These are phyloP conservation scores for Candida morakotiae DNA, from an alignment of 805 yeast species.

Conservation along the genomic window DNA sequence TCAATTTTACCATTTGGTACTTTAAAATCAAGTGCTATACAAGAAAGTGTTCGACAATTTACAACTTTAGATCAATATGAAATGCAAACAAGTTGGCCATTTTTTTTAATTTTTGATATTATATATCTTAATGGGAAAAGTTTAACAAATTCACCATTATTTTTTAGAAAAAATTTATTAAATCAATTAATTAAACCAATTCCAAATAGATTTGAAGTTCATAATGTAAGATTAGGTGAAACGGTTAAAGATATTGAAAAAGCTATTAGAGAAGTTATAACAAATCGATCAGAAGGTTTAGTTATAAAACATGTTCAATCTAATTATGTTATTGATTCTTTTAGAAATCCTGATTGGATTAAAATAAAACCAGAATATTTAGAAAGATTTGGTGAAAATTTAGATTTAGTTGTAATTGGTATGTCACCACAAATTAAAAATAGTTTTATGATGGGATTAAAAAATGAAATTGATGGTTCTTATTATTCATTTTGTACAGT, in stretches of 20 bases:
- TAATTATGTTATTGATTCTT: slow-evolving; percentile 54
- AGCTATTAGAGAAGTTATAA: slow-evolving; percentile 56
- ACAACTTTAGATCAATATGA: slow-evolving; percentile 31
- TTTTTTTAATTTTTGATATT: slow-evolving; percentile 68
- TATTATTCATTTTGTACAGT: slow-evolving; percentile 72
- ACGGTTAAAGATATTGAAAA: slow-evolving; percentile 50
- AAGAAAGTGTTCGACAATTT: slow-evolving; percentile 42
- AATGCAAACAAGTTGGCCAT: slow-evolving; percentile 42
- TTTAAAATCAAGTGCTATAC: slow-evolving; percentile 65
- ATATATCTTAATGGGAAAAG: slow-evolving; percentile 65
- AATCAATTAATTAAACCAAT: slow-evolving; percentile 41
- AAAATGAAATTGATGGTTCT: slow-evolving; percentile 37
- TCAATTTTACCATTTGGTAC: slow-evolving; percentile 75
- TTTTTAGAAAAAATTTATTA: slow-evolving; percentile 53
- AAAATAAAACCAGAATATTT: slow-evolving; percentile 90
- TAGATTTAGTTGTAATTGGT: slow-evolving; percentile 79
- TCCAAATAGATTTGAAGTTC: slow-evolving; percentile 47
- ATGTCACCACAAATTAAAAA: slow-evolving; percentile 68
- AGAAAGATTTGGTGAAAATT: slow-evolving; percentile 79
- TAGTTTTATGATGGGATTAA: slow-evolving; percentile 70
- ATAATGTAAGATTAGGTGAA: slow-evolving; percentile 36
- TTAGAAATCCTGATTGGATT: slow-evolving; percentile 65
- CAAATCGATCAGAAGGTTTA: slow-evolving; percentile 73
- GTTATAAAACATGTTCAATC: slow-evolving; percentile 64
- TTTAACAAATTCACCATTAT: slow-evolving; percentile 50